Base-by-base conservation (phyloP, 352 stramenopile genomes). In the Pythium rishiriense region DNA sequence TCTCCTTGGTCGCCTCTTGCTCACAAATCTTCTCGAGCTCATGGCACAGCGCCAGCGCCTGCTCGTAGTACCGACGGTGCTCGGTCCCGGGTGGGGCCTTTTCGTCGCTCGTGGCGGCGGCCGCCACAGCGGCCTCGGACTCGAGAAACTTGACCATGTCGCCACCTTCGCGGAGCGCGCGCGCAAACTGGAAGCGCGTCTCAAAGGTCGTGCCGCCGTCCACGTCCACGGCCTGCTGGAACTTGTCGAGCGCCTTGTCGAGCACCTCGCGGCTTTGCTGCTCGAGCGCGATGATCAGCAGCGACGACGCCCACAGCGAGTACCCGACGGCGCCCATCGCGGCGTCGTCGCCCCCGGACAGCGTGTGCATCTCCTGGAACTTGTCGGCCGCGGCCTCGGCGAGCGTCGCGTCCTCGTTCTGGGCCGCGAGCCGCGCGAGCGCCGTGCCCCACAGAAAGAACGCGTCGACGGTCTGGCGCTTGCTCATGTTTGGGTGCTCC, bases 361-460 rank as follows among this genome's bases (percentile, higher is more conserved):
- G 63, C 50, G 66, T n/a, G 62, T 76, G 47, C 76, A 93, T 93
- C 49, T 93, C 70, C 57, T 91, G 62, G 69, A 94, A 94, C 64
- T 94, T 94, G 75, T 94, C 83, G 2, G 75, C 79, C 3, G 85
- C 85, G 8, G 83, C 85, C 50, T 83, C 72, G 0, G 85, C 85
- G 46, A 94, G 67, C 43, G 74, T 88, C 61, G 79, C 75, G 64
- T 94, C 83, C 46, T 91, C 85, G 52, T 93, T 91, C 45, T 90
- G 64, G 24, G 83, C 85, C 39, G 83, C 83, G 17, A 94, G 66
- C 7, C 85, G 83, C 39, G 85, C 76, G 29, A 94, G 61, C 17
- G 85, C 85, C 6, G 83, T 91, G 31, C 85, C 85, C 85, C 85
- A 94, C 22, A 94, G 59, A 62, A 92, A 94, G 62, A 81, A 87